Evolutionary conservation across 2,329 filamentous ascomycete genomes (phyloP), one percentile per base, ranked within the genome.

Genomic region (Penicillium sclerotiorum): DNA sequence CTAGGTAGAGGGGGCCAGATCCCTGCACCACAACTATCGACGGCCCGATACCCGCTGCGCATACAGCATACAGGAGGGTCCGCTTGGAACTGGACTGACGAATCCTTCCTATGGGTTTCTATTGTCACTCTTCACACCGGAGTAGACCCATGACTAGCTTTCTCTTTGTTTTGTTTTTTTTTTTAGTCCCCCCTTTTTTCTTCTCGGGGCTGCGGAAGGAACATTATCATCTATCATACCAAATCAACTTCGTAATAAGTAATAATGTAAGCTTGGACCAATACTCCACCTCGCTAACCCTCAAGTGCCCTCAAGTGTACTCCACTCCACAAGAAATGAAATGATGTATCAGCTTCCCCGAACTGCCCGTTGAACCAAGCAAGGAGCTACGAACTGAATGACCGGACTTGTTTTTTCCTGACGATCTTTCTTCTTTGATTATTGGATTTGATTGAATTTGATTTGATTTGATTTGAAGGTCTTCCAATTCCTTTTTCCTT

Each of bases 21-120:
- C 58, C 59, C 59, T 62, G 59, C 56, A 54, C 51, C 53, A 57
- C 57, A 57, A 56, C 49, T 61, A 62, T 62, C 59, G 59, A 61
- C 58, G 58, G 58, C 52, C 58, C 59, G 59, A 62, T 61, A 62
- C 58, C 59, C 58, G 58, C 58, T 57, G 59, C 56, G 50, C 59
- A 44, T 44, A 44, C 41, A 58, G 47, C 54, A 20, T 60, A 60
- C 54, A 59, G 58, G 55, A 52, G 49, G 47, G 30, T 43, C 35
- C 43, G 15, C 18, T 13, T 28, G 25, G 25, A 28, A 13, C 13
- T 13, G 25, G 9, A 28, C 13, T 13, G 9, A 28, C 13, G 25
- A 13, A 28, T 28, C 25, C 25, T 13, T 36, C 33, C 33, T 17
- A 9, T n/a, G 8, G 27, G 13, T 9, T 42, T 32, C 7, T 32